These are phyloP conservation scores for Porogramme epimiltina DNA, from an alignment of 1,284 basidiomycete species.

Conservation along the genomic window DNA sequence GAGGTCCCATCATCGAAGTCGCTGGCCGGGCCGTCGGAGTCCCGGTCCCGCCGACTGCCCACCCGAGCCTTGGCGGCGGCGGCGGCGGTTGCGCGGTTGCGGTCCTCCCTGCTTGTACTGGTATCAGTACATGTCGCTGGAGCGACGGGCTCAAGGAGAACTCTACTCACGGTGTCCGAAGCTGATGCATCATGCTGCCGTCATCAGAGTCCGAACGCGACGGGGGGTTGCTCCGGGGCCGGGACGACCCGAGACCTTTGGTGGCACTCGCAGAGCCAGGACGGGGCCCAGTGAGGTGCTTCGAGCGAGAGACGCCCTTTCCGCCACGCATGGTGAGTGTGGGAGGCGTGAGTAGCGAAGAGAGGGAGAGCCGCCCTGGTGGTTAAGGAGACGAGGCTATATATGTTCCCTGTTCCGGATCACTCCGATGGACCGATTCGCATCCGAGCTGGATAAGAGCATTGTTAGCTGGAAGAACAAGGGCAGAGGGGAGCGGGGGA, in stretches of 20 bases:
- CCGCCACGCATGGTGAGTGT: slow-evolving; percentile 3
- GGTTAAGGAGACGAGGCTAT: slow-evolving; percentile 11
- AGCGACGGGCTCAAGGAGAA: too few relatives aligned
- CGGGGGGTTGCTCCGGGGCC: not conserved
- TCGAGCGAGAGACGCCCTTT: slow-evolving; percentile 2
- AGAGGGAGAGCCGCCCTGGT: slow-evolving; percentile 8
- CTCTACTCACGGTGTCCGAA: slow-evolving; percentile 1
- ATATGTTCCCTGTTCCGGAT: slow-evolving; percentile 8
- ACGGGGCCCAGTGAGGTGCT: not conserved
- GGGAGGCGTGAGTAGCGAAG: slow-evolving; percentile 1
- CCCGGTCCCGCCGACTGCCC: slow-evolving; percentile 7
- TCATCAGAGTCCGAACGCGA: slow-evolving; percentile 10
- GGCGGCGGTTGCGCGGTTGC: not conserved
- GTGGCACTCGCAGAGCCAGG: not conserved
- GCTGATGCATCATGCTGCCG: slow-evolving; percentile 5
- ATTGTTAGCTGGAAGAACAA: not conserved
- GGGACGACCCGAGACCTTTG: slow-evolving; percentile 6
- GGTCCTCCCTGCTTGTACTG: not conserved
- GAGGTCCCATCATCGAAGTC: slow-evolving; percentile 7
- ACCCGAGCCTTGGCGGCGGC: not conserved
- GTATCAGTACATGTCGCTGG: not conserved
- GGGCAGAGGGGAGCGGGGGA: not conserved
- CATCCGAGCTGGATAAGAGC: not conserved
- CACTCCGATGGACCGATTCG: slow-evolving; percentile 10
- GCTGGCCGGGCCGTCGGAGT: slow-evolving; percentile 10